Evolutionary conservation across 2,329 filamentous ascomycete species (phyloP), one percentile per base, ranked within the genome.

Genomic region (Fusarium globosum): DNA sequence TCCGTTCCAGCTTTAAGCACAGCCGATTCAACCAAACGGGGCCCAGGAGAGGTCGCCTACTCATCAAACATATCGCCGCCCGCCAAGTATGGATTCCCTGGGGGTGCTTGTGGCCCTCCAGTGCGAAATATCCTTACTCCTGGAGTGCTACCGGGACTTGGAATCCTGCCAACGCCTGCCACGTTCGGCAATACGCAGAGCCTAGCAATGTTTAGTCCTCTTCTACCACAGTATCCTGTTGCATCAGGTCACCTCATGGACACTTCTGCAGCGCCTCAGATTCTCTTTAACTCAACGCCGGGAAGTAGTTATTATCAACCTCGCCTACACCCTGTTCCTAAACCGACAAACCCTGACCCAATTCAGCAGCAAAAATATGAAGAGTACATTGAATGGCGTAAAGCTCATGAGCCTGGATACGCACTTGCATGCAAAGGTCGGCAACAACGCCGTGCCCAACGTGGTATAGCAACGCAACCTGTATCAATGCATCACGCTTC

Each of bases 351-450:
- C 36, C 84, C 84, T 51, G 78, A 86, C 66, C 77, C 85, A 18
- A 65, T 75, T 49, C 81, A 81, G 33, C 86, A 87, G 75, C 83
- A 85, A 66, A 79, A 81, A 65, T 87, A 87, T 74, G 85, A 87
- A 77, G 83, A 81, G 41, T 87, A 82, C 71, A 83, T 87, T 39
- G 85, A 87, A 75, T 86, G 83, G 82, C 83, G 85, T 63, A 87
- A 87, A 70, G 83, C 83, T 28, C 83, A 83, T 52, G 83, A 86
- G 71, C 85, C 85, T 11, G 85, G 84, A 5, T 87, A 87, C 71
- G 85, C 86, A 30, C 71, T 83, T 65, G 80, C 83, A 71, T 87
- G 86, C 78, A 85, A 85, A 69, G 78, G 79, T 45, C 80, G 85
- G 52, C 85, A 87, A 73, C 83, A 84, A 65, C 77, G 79, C 30